Percentiles rank a stretch among this genome's conserved stretches.
These are phyloP conservation scores for Seminavis robusta DNA, from an alignment of 108 stramenopile genomes.

Conservation along the genomic window DNA sequence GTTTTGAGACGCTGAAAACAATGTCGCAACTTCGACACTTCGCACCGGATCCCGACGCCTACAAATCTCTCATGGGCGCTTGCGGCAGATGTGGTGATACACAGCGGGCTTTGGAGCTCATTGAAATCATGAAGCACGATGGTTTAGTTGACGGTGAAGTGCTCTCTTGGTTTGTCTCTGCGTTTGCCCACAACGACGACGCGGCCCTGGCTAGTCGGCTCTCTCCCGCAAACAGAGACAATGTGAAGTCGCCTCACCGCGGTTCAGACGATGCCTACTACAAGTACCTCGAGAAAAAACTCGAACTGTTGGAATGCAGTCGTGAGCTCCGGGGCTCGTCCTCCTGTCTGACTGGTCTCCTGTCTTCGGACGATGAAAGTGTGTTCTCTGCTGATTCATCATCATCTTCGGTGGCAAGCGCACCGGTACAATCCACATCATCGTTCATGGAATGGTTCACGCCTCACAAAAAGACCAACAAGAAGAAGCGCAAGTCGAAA, in stretches of 20 bases:
- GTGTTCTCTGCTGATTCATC: slow-evolving; percentile 9
- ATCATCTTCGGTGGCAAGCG: background rate
- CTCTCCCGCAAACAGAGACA: background rate
- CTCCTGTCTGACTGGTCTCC: too few species aligned
- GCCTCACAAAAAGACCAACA: background rate
- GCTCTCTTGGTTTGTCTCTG: slow-evolving; percentile 60
- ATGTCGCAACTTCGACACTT: slow-evolving; percentile 56
- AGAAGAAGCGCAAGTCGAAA: slow-evolving; percentile 22
- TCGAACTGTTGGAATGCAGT: slow-evolving; percentile 11
- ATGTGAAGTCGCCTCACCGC: background rate
- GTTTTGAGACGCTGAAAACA: slow-evolving; percentile 65
- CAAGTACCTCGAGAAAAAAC: slow-evolving; percentile 21
- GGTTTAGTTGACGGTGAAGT: slow-evolving; percentile 69
- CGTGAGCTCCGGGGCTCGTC: too few species aligned
- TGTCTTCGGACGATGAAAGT: slow-evolving; percentile 19
- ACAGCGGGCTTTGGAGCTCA: slow-evolving; percentile 61
- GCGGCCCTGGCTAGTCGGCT: background rate
- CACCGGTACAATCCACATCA: background rate
- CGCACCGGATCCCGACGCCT: slow-evolving; percentile 58
- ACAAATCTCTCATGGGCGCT: slow-evolving; percentile 80
- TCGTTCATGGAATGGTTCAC: slow-evolving; percentile 22
- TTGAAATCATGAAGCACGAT: slow-evolving; percentile 78
- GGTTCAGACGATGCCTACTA: slow-evolving; percentile 36
- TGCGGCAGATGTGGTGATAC: slow-evolving; percentile 82
- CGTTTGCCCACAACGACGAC: slow-evolving; percentile 49